phyloP scores from a whole-genome alignment of 2,329 filamentous ascomycete species.

The Cladosporium sp. region DNA sequence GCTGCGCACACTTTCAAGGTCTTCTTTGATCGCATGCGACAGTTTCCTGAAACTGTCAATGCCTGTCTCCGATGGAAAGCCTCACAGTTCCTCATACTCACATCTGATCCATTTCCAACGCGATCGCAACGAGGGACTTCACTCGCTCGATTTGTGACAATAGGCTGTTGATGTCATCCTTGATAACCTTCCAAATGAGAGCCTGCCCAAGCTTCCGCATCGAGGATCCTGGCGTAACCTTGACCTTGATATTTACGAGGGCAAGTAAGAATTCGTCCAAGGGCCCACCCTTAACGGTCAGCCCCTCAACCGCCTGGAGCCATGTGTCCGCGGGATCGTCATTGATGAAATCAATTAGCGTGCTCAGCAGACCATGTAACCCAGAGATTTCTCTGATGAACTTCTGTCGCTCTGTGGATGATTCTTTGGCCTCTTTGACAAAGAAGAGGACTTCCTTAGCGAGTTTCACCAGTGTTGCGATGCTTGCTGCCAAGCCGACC shows the following conservation, averaged over 20 bases:
- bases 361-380: not conserved
- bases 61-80: too few species aligned
- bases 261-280: not conserved
- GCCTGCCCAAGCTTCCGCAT: not conserved
- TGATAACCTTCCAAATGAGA: not conserved
- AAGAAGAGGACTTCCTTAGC: not conserved
- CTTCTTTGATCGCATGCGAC: not conserved
- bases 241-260: not conserved
- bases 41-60: not conserved
- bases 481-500: not conserved
- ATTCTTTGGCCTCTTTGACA: slow-evolving; percentile 1
- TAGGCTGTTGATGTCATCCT: not conserved
- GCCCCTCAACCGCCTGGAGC: not conserved
- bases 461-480: not conserved
- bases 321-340: not conserved
- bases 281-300: not conserved
- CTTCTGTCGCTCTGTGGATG: not conserved
- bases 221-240: not conserved
- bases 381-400: not conserved
- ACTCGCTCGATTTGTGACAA: slow-evolving; percentile 1
- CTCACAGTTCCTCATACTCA: not conserved
- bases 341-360: not conserved
- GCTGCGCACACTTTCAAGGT: not conserved
- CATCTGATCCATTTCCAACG: slow-evolving; percentile 2
- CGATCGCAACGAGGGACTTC: not conserved